phyloP scores from a whole-genome alignment of 352 stramenopile species.

The Stramenopiles sp. region DNA sequence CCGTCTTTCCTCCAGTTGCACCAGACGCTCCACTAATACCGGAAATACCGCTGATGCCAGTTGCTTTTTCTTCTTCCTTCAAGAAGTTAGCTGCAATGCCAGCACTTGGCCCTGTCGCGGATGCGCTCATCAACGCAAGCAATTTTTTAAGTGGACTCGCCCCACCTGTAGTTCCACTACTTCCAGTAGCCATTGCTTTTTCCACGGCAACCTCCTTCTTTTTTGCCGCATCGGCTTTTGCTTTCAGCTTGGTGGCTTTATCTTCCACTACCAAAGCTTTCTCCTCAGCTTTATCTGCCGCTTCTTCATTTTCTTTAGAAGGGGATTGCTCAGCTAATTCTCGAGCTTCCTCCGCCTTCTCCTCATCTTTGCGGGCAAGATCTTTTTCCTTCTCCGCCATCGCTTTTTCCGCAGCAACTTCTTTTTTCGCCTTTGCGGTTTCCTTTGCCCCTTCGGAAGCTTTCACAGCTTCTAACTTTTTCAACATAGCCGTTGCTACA shows the following conservation, averaged over 20 bases:
- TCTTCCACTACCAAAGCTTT: slow-evolving; percentile 7
- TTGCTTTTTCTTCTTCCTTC: not conserved
- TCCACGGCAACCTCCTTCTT: not conserved
- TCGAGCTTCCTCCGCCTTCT: slow-evolving; percentile 6
- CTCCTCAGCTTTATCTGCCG: slow-evolving; percentile 4
- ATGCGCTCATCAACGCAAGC: not conserved
- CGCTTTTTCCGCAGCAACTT: not conserved
- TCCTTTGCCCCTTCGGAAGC: not conserved
- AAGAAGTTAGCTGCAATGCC: not conserved
- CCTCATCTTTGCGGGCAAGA: not conserved
- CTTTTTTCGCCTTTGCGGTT: not conserved
- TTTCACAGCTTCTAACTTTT: slow-evolving; percentile 4
- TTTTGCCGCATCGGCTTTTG: not conserved
- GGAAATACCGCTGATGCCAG: not conserved
- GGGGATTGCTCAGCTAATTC: not conserved
- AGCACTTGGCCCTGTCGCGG: not conserved
- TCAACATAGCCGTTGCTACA: slow-evolving; percentile 4
- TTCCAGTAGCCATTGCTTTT: not conserved
- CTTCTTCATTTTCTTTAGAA: slow-evolving; percentile 5
- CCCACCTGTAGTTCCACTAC: not conserved
- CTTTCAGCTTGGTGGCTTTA: not conserved
- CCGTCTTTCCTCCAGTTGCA: not conserved
- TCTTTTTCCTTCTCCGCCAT: not conserved
- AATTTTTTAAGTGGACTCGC: not conserved
- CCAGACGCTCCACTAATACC: not conserved